Conservation (phyloP, 148 eudicot species). For the Rhododendron williamsianum region DNA sequence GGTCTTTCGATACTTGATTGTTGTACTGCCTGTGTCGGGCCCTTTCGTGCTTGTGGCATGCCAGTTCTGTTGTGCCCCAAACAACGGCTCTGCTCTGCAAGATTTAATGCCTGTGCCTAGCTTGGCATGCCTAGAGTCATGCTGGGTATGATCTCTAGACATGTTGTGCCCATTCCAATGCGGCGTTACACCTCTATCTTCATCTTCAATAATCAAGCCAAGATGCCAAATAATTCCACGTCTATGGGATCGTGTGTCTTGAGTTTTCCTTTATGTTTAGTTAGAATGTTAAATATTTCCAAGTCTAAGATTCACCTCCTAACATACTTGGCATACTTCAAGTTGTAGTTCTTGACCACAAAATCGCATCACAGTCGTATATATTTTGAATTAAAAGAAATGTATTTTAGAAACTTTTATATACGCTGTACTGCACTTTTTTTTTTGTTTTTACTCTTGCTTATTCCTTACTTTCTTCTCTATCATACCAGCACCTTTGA, state of each 20-base stretch:
- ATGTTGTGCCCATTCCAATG: background rate
- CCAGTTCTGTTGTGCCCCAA: background rate
- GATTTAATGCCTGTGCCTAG: background rate
- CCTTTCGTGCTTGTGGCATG: background rate
- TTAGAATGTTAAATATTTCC: no score
- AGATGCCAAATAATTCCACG: background rate
- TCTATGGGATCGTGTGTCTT: background rate
- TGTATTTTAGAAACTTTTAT: background rate
- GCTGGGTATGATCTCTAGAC: background rate
- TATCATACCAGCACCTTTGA: constrained; percentile 51
- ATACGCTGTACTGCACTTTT: background rate
- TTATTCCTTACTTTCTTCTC: background rate
- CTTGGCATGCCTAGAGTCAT: background rate
- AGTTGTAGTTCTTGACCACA: no score
- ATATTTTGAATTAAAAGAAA: background rate
- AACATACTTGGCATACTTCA: background rate
- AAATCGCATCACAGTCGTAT: background rate
- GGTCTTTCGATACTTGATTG: no score
- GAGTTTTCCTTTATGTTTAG: no score
- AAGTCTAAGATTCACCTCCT: background rate
- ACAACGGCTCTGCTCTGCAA: background rate
- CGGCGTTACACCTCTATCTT: background rate
- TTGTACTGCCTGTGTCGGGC: background rate
- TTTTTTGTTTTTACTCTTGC: background rate
- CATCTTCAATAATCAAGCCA: background rate